phyloP scores from a whole-genome alignment of 768 basidiomycete species.

The Boletales sp. region DNA sequence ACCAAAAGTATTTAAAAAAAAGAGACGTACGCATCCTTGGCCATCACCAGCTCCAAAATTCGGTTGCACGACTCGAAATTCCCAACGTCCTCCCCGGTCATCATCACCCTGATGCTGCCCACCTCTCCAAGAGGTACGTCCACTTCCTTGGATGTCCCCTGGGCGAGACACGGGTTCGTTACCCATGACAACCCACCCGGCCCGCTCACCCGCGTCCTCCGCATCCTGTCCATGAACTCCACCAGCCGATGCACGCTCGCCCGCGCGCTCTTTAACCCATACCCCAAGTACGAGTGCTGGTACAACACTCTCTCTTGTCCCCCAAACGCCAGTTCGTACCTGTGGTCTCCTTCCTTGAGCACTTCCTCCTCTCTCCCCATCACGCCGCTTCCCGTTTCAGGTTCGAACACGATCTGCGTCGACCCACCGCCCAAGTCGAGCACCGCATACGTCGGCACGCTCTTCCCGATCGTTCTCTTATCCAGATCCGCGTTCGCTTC shows the following conservation, averaged over 20 bases:
- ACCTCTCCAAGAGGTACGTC: constrained; percentile 49
- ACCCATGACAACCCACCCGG: constrained; percentile 8
- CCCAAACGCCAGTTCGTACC: constrained; percentile 78
- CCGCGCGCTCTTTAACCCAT: constrained; percentile 88
- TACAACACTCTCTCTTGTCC: constrained; percentile 74
- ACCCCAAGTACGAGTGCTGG: constrained; percentile 97
- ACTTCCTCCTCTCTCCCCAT: constrained; percentile 14
- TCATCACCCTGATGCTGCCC: constrained; percentile 62
- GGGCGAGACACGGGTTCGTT: constrained; percentile 79
- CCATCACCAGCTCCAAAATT: constrained; percentile 84
- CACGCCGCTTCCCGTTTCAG: constrained; percentile 47
- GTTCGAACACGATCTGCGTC: constrained; percentile 97
- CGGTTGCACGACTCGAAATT: constrained; percentile 83
- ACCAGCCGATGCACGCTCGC: constrained; percentile 84
- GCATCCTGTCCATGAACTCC: constrained; percentile 71
- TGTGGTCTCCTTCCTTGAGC: constrained; percentile 84
- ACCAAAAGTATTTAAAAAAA: neutral
- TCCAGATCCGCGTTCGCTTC: neutral
- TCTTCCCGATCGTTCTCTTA: constrained; percentile 3
- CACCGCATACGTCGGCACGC: constrained; percentile 72
- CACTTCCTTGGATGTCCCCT: constrained; percentile 58
- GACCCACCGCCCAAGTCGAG: constrained; percentile 96
- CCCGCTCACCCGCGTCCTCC: constrained; percentile 12
- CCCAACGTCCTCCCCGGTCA: constrained; percentile 81
- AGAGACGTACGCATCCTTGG: constrained; percentile 79